Evolutionary conservation across 371 early-diverging fungal genomes (phyloP).

Genomic region (Mycotypha africana): DNA sequence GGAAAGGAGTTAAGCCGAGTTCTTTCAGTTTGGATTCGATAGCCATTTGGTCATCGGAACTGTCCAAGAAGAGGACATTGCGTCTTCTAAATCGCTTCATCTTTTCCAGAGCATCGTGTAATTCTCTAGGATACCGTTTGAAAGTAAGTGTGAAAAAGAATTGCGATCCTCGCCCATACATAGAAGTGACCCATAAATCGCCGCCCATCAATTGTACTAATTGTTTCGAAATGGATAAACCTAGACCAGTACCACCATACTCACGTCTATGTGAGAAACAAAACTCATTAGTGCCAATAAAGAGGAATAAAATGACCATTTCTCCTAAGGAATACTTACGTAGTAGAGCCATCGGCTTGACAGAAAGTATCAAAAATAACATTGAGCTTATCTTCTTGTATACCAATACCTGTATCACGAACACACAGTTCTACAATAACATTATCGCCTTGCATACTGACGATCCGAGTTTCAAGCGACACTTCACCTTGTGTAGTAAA

Average conservation of each 20-base stretch:
- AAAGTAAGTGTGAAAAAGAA: constrained; percentile 68
- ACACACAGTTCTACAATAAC: constrained; percentile 63
- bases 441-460: constrained; percentile 27
- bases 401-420: constrained; percentile 85
- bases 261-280: constrained; percentile 38
- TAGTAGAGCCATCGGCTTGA: constrained; percentile 79
- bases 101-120: constrained; percentile 25
- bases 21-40: constrained; percentile 23
- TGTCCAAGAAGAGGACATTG: constrained; percentile 45
- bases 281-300: background rate
- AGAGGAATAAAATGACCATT: too few relatives aligned
- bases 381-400: constrained; percentile 64
- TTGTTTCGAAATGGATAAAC: constrained; percentile 73
- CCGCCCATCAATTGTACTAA: constrained; percentile 79
- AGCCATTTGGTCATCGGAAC: constrained; percentile 15
- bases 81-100: constrained; percentile 39
- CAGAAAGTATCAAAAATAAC: constrained; percentile 79
- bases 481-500: constrained; percentile 74
- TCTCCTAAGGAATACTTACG: too few relatives aligned
- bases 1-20: constrained; percentile 36
- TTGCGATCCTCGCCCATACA: constrained; percentile 62
- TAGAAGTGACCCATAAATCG: constrained; percentile 68
- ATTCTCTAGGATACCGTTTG: constrained; percentile 6
- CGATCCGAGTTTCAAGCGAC: constrained; percentile 39
- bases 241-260: constrained; percentile 84